These are phyloP conservation scores for Chrysoporthe austroafricana DNA, from an alignment of 2,329 filamentous ascomycete genomes.

Conservation along the genomic window DNA sequence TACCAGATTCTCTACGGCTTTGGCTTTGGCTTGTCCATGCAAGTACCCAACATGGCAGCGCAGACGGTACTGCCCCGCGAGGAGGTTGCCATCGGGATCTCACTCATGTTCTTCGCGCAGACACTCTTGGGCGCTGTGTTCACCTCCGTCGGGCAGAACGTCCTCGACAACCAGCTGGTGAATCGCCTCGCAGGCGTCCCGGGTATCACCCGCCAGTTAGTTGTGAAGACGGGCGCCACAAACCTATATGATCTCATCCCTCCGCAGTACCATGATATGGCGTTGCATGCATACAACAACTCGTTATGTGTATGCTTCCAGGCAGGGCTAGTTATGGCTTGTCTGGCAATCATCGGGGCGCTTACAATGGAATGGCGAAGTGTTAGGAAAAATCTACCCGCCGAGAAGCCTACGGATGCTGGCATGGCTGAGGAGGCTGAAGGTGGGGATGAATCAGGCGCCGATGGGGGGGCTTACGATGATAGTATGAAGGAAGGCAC, in stretches of 20 bases:
- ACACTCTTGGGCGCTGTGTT: constrained; percentile 51
- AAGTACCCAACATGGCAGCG: constrained; percentile 43
- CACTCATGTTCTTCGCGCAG: constrained; percentile 51
- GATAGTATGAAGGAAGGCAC: not conserved
- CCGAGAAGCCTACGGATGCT: not conserved
- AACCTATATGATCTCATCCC: constrained; percentile 55
- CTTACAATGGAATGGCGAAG: constrained; percentile 62
- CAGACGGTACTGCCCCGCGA: constrained; percentile 47
- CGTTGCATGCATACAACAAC: constrained; percentile 60
- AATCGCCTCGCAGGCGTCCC: constrained; percentile 38
- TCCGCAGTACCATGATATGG: constrained; percentile 46
- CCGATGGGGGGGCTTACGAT: not conserved
- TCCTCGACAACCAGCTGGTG: constrained; percentile 42
- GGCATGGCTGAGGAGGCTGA: not conserved
- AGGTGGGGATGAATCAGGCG: not conserved
- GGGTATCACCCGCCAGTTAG: constrained; percentile 38
- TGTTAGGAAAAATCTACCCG: constrained; percentile 9
- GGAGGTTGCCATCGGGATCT: constrained; percentile 50
- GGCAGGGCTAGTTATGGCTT: constrained; percentile 55
- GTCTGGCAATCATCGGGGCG: constrained; percentile 53
- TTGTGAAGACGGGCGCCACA: constrained; percentile 48
- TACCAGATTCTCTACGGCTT: constrained; percentile 43
- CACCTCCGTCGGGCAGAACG: constrained; percentile 50
- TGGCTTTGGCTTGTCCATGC: constrained; percentile 42
- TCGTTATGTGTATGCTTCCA: constrained; percentile 59